A percentile compares a stretch with the other conserved stretches of the same genome.
These are phyloP conservation scores for Fusarium albidum DNA, from an alignment of 2,329 filamentous ascomycete species.

Conservation along the genomic window DNA sequence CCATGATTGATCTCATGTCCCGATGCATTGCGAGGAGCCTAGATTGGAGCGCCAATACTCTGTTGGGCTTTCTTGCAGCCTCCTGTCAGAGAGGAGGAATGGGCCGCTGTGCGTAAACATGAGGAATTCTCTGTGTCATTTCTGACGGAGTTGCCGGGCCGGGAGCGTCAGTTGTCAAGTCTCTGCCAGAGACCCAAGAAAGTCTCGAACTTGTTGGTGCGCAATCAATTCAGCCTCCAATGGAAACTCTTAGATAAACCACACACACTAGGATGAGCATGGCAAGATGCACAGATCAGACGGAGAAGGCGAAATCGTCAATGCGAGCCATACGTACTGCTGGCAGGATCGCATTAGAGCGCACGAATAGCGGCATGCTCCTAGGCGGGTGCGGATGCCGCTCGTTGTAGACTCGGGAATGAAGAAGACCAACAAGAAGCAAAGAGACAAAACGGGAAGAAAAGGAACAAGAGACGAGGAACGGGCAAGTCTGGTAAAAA, in stretches of 20 bases:
- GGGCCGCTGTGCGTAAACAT: slow-evolving; percentile 3
- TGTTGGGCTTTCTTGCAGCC: neutral
- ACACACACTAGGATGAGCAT: slow-evolving; percentile 15
- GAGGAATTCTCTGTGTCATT: slow-evolving; percentile 20
- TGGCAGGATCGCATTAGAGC: slow-evolving; percentile 26
- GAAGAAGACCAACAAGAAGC: slow-evolving; percentile 6
- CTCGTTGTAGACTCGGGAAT: slow-evolving; percentile 8
- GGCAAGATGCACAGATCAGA: slow-evolving; percentile 8
- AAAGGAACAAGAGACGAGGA: neutral
- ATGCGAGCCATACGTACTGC: slow-evolving; percentile 6
- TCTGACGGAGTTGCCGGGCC: slow-evolving; percentile 32
- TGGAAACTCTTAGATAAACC: slow-evolving; percentile 22
- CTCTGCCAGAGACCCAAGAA: slow-evolving; percentile 5
- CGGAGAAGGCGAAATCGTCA: neutral
- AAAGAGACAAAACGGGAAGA: neutral
- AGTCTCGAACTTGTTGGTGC: slow-evolving; percentile 24
- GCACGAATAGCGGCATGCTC: neutral
- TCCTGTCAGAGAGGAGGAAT: neutral
- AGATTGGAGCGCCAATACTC: neutral
- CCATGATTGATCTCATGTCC: neutral
- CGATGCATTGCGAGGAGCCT: neutral
- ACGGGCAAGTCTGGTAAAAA: slow-evolving; percentile 22
- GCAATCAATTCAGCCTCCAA: slow-evolving; percentile 21
- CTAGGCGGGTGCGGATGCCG: neutral
- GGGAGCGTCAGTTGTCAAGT: slow-evolving; percentile 15